Evolutionary conservation across 2,329 filamentous ascomycete species (phyloP).

Genomic region (Lasiodiplodia hormozganensis): DNA sequence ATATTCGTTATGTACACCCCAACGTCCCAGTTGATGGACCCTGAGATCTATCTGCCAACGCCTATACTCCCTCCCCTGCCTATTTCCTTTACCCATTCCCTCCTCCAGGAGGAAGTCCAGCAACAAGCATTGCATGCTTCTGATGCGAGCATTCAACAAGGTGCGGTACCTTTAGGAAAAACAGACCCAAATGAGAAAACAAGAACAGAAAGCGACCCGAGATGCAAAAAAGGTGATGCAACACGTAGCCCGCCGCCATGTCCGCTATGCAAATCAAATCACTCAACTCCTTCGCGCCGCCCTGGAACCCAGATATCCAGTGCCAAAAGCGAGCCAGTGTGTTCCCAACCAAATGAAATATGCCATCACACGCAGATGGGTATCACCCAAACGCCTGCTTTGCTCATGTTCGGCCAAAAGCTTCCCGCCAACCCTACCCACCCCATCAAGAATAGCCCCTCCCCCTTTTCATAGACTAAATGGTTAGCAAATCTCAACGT

Average conservation of each 20-base stretch:
- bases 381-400: conserved; percentile 28
- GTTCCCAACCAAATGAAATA: neutral
- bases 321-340: neutral
- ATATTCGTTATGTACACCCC: conserved; percentile 25
- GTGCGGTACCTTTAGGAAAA: neutral
- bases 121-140: neutral
- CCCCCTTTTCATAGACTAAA: neutral
- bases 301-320: neutral
- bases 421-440: neutral
- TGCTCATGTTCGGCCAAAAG: neutral
- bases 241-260: conserved; percentile 1
- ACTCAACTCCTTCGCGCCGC: neutral
- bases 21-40: neutral
- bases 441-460: too few species aligned
- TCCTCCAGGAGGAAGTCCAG: neutral
- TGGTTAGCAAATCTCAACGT: conserved; percentile 2
- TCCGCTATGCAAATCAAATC: conserved; percentile 14
- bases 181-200: neutral
- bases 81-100: neutral
- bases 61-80: neutral
- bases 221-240: conserved; percentile 1
- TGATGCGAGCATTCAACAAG: conserved; percentile 1
- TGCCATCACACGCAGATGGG: conserved; percentile 22
- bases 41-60: neutral
- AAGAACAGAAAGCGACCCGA: neutral